Percentiles rank a stretch among this genome's conserved stretches.
Evolutionary conservation across 1,139 yeast genomes (phyloP).

Genomic region (Pichia sp.): DNA sequence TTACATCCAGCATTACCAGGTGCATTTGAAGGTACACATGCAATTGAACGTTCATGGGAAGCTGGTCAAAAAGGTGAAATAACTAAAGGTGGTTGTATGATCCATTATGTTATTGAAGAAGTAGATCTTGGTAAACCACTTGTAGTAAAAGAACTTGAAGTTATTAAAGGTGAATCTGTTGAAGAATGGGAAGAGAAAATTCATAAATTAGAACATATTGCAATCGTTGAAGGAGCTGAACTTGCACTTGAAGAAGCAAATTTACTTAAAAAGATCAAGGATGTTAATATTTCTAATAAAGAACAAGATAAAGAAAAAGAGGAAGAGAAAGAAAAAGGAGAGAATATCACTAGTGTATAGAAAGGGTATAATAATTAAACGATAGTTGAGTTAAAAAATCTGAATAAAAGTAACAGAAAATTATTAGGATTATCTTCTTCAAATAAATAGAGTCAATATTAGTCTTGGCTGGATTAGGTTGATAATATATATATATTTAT

Average conservation of each 20-base stretch:
- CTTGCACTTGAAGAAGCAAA: slow-evolving; percentile 32
- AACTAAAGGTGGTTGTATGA: slow-evolving; percentile 89
- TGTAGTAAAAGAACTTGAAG: slow-evolving; percentile 68
- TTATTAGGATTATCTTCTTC: too few relatives aligned
- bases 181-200: slow-evolving; percentile 79
- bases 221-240: slow-evolving; percentile 85
- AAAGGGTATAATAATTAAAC: too few relatives aligned
- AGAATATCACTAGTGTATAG: too few relatives aligned
- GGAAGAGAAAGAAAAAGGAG: neutral
- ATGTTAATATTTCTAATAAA: too few relatives aligned
- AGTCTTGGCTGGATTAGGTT: too few relatives aligned
- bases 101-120: slow-evolving; percentile 88
- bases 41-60: slow-evolving; percentile 92
- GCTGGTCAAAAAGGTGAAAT: slow-evolving; percentile 83
- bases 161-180: slow-evolving; percentile 64
- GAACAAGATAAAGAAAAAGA: neutral
- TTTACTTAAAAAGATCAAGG: neutral
- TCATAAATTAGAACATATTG: slow-evolving; percentile 79
- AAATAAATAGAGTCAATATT: too few relatives aligned
- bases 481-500: too few relatives aligned
- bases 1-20: slow-evolving; percentile 97
- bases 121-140: slow-evolving; percentile 93
- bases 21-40: slow-evolving; percentile 94
- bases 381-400: too few relatives aligned
- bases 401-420: too few relatives aligned